Base-by-base conservation (phyloP, 2,329 filamentous ascomycete species). In the Trichoderma endophyticum region DNA sequence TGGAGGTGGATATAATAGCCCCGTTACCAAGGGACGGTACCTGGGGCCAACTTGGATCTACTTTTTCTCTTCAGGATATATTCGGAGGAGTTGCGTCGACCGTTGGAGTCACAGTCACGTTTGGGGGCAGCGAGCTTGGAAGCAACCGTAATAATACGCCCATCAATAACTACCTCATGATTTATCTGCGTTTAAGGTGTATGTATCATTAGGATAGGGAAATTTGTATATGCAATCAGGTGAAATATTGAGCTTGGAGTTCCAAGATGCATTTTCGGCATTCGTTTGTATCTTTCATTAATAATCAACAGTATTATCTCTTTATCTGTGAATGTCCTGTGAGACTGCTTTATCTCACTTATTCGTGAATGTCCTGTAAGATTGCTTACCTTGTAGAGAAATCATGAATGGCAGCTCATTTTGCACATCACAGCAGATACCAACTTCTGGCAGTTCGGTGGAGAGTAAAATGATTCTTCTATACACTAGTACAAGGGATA, bases 401-500 rank as follows among this genome's bases (percentile, higher is more conserved):
- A 12, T 24, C n/a, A 6, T 51, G 0, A 51, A 21, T 21, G 43
- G 9, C 9, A 9, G 4, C 36, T 30, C 26, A 30, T 18, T 48
- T 63, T 26, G 11, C n/a, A 51, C n/a, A 30, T 67, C 51, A 59
- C 64, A 3, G 28, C 24, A 63, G 24, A 36, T 26, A n/a, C 6
- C 9, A 32, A 12, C 28, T 18, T 15, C 15, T 32, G 11, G 32
- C 64, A 4, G 5, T 59, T 59, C 12, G 21, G 39, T 67, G 69
- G 62, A 62, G 72, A 70, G 72, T 71, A 71, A 75, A 75, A 73
- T 59, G 74, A 74, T 77, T 82, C 78, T 77, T 82, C 78, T 82
- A 81, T 81, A 81, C 80, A 82, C 78, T 80, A 78, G 74, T 81
- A 81, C 80, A 81, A 76, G 75, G 75, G 72, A 65, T 39, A 70